Evolutionary conservation across 495 filamentous ascomycete species (phyloP), one percentile per base, ranked within the genome.

Genomic region (Aspergillus asperescens): DNA sequence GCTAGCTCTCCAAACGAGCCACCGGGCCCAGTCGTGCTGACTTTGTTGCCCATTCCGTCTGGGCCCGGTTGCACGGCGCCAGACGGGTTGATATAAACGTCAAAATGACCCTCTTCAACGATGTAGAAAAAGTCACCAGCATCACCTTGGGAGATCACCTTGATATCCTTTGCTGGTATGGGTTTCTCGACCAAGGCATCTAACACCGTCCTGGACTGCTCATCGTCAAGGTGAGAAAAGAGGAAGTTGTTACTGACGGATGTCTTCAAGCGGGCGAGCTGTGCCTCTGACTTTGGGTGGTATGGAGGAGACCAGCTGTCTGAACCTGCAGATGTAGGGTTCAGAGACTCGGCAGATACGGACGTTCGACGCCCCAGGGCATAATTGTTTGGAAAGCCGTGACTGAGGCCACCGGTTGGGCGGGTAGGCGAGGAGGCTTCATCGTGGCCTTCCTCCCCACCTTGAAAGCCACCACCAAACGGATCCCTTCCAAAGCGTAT

Each of bases 61-160:
- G 82, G 75, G 5, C 94, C 94, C 0, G 90, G 79, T 61, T 93
- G 85, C 51, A 95, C 77, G 6, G 83, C 72, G 47, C 91, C 91
- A n/a, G 78, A 75, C 2, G 74, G 64, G 67, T 96, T 89, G 76
- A 97, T 89, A 60, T 93, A 88, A 49, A 97, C 84, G 61, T 95
- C 90, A 60, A 97, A 98, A 15, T 77, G 75, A 24, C 93, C 93
- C 39, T 85, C 83, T 67, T 98, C 93, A 50, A 97, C 90, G 39
- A 98, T 84, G 65, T 98, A 98, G 70, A 98, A 98, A 76, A 88
- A 97, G 64, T 98, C 93, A 16, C 93, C 93, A 0, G 89, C 86
- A 62, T 97, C 93, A 20, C 93, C 93, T 76, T 98, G 93, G 19
- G 84, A 87, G 61, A 98, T 96, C 49, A 98, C 89, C 72, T 95